Base-by-base conservation (phyloP, 108 stramenopile genomes). In the Stephanodiscus triporus region DNA sequence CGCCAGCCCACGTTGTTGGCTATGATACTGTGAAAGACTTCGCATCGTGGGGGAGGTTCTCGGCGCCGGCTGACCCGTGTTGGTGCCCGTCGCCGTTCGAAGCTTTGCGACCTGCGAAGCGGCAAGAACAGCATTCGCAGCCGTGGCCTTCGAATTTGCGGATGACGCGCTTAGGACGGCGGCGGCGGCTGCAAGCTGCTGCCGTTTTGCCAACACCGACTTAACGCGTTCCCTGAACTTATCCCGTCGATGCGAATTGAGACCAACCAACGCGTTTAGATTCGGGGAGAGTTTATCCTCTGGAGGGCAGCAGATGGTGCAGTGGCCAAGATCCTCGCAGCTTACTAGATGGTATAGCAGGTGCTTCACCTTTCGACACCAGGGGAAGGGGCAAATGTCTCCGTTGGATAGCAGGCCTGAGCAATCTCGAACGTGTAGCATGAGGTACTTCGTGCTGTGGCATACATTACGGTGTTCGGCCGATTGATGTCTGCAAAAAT, bases 391-490 rank as follows among this genome's bases (percentile, higher is more conserved):
- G 70, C 96, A 97, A n/a, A 89, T 75, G 69, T 94, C 90, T 59
- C 82, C 87, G 23, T 89, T 85, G 24, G 88, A 81, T 37, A 88
- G 84, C 49, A 87, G 84, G 40, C 96, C 96, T 9, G 88, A 83
- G 78, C 96, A 97, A 79, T 97, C 96, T 54, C 96, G 80, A 47
- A 94, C 90, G 71, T 97, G 96, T 17, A 97, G 80, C 94, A 97
- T 95, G 80, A 97, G 81, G 63, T 83, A 97, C 75, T 95, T 95
- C 22, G 81, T 82, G 61, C 83, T 89, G 37, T 80, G 80, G 66
- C 96, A 97, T 47, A 92, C 84, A 49, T 93, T 89, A 67, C 76
- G 80, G 50, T 95, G 93, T 38, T 87, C 80, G 38, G 73, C 70
- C 20, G 68, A 81, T 69, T 84, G 80, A 73, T 97, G 96, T 51